Evolutionary conservation across 352 stramenopile species (phyloP).

Genomic region (Globisporangium nagaii): DNA sequence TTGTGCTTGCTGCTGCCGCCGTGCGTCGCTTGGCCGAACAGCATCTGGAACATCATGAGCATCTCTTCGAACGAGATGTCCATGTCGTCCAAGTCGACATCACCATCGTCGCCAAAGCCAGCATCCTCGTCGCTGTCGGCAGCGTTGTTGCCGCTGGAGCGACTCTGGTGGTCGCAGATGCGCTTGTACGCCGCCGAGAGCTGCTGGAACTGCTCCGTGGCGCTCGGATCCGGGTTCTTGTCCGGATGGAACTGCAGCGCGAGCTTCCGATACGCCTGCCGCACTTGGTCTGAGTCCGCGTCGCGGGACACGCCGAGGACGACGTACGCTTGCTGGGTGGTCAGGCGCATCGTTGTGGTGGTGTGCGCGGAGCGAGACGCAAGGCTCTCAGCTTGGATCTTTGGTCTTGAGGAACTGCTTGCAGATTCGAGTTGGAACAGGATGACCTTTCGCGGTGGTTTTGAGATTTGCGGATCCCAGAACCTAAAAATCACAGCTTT

Average conservation of each 20-base stretch:
- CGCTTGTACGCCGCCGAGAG: conserved; percentile 68
- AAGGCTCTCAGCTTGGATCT: too few species aligned
- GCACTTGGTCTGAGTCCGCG: conserved; percentile 39
- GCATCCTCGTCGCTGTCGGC: conserved; percentile 17
- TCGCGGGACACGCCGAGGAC: conserved; percentile 35
- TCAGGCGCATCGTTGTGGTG: conserved; percentile 25
- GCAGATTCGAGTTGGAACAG: too few species aligned
- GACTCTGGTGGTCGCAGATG: conserved; percentile 46
- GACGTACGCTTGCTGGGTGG: conserved; percentile 36
- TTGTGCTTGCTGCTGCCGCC: neutral
- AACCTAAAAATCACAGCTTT: too few species aligned
- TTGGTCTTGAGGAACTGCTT: too few species aligned
- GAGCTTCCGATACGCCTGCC: conserved; percentile 54
- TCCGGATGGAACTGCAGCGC: conserved; percentile 68
- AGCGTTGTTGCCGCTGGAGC: neutral
- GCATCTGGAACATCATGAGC: conserved; percentile 75
- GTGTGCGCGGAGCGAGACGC: too few species aligned
- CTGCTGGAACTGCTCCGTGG: conserved; percentile 66
- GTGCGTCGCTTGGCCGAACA: conserved; percentile 32
- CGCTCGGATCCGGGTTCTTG: conserved; percentile 54
- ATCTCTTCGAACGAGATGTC: conserved; percentile 60
- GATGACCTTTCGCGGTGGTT: too few species aligned
- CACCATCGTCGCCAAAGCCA: conserved; percentile 21
- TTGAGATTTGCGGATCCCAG: too few species aligned
- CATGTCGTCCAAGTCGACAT: conserved; percentile 24